A percentile compares a stretch with the other conserved stretches of the same genome.
These are phyloP conservation scores for Claviceps sp. DNA, from an alignment of 2,329 filamentous ascomycete genomes.

Conservation along the genomic window DNA sequence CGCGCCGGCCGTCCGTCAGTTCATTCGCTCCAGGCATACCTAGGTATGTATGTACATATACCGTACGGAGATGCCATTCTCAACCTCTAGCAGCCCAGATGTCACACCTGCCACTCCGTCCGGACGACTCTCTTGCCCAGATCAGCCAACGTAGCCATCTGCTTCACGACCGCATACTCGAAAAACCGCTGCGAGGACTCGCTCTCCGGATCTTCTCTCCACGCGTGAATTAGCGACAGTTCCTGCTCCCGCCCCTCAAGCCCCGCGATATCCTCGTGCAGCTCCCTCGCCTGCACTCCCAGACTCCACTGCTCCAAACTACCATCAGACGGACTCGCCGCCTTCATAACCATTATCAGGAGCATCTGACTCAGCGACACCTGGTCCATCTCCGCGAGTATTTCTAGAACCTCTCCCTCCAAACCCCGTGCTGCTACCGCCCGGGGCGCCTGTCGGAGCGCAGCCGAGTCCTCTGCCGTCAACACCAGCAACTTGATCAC, in stretches of 20 bases:
- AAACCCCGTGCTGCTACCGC: constrained; percentile 11
- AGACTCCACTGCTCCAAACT: constrained; percentile 32
- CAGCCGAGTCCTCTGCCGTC: constrained; percentile 25
- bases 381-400: constrained; percentile 33
- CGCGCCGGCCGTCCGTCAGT: not conserved
- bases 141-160: constrained; percentile 31
- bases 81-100: too few relatives aligned
- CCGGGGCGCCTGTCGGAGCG: constrained; percentile 15
- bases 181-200: constrained; percentile 33
- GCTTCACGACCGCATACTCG: constrained; percentile 32
- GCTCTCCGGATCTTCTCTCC: constrained; percentile 27
- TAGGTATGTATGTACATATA: too few relatives aligned
- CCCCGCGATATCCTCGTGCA: constrained; percentile 35
- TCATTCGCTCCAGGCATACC: not conserved
- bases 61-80: too few relatives aligned
- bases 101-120: constrained; percentile 22
- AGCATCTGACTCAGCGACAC: constrained; percentile 40
- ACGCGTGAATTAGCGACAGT: constrained; percentile 28
- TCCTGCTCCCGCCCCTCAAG: constrained; percentile 32
- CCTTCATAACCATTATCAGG: constrained; percentile 32
- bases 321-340: constrained; percentile 28
- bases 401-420: constrained; percentile 14
- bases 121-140: constrained; percentile 31
- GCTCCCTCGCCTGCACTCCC: constrained; percentile 26
- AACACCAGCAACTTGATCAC: constrained; percentile 39